These are phyloP conservation scores for Penicillium robsamsonii DNA, from an alignment of 495 filamentous ascomycete species.

Conservation along the genomic window DNA sequence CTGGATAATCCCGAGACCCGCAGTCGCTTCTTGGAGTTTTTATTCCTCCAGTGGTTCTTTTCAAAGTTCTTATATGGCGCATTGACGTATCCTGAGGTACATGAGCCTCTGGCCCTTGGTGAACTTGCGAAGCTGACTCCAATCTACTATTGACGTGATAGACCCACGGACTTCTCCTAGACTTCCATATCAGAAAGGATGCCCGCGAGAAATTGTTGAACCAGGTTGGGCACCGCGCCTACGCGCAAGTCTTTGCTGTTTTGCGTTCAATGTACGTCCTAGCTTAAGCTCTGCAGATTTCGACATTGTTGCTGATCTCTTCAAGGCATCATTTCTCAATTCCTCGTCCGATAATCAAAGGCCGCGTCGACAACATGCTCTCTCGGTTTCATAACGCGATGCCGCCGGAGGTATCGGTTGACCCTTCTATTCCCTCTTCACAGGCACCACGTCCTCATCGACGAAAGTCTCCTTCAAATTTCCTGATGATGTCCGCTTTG, in stretches of 20 bases:
- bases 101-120: constrained; percentile 26
- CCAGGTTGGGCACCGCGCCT: constrained; percentile 72
- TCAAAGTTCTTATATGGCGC: constrained; percentile 80
- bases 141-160: constrained; percentile 27
- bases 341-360: constrained; percentile 57
- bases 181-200: constrained; percentile 87
- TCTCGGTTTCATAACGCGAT: constrained; percentile 51
- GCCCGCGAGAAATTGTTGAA: constrained; percentile 86
- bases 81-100: constrained; percentile 87
- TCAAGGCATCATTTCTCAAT: constrained; percentile 41
- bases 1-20: constrained; percentile 67
- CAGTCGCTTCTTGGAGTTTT: constrained; percentile 69
- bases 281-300: background rate
- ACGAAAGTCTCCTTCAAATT: constrained; percentile 30
- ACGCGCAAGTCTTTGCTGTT: constrained; percentile 62
- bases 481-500: constrained; percentile 41
- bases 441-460: constrained; percentile 6
- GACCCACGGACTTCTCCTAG: constrained; percentile 82
- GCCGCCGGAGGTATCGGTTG: constrained; percentile 2
- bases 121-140: constrained; percentile 11
- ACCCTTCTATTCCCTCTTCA: constrained; percentile 2
- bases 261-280: constrained; percentile 49
- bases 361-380: constrained; percentile 75
- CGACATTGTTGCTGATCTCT: constrained; percentile 12
- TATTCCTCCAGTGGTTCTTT: constrained; percentile 90